Conservation (phyloP, 2,329 filamentous ascomycete genomes). For the Fusarium nygamai region DNA sequence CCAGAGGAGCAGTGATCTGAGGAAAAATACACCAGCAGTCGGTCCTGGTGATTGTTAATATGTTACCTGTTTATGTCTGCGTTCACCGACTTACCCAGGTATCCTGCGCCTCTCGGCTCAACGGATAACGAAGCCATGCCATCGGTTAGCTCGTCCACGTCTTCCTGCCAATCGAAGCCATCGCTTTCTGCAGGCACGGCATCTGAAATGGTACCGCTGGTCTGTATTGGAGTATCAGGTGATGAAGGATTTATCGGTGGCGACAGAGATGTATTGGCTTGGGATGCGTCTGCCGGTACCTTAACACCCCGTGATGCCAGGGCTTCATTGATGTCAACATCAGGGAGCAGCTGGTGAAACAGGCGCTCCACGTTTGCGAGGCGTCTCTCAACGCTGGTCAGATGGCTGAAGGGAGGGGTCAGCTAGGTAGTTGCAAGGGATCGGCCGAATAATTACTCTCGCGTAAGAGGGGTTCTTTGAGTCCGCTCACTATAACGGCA, state of each 20-base stretch:
- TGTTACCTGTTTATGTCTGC: not conserved
- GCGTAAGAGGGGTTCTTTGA: not conserved
- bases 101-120: not conserved
- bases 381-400: not conserved
- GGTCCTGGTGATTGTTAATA: not conserved
- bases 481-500: not conserved
- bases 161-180: not conserved
- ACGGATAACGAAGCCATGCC: not conserved
- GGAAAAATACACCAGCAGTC: not conserved
- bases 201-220: not conserved
- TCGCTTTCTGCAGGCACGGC: not conserved
- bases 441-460: not conserved
- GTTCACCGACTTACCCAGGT: not conserved
- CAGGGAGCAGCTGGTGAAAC: not conserved
- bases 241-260: not conserved
- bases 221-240: not conserved
- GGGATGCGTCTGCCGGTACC: not conserved
- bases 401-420: not conserved
- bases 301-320: accelerated
- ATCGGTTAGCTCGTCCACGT: not conserved
- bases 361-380: not conserved
- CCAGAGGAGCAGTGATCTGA: not conserved
- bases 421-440: accelerated
- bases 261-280: not conserved
- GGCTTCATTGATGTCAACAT: not conserved